phyloP scores from a whole-genome alignment of 768 basidiomycete species.

The Cubamyces lactineus region DNA sequence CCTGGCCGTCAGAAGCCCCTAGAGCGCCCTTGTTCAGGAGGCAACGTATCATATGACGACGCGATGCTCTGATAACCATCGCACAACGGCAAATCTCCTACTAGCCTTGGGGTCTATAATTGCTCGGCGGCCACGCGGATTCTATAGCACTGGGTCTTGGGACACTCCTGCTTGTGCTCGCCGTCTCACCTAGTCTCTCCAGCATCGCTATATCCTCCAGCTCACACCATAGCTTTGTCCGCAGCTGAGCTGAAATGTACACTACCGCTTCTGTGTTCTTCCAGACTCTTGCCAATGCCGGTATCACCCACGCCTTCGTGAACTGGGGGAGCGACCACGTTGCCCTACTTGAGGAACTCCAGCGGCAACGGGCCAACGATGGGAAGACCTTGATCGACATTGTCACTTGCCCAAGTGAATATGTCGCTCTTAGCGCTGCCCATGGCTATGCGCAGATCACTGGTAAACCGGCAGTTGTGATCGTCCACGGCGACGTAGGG shows the following conservation, averaged over 20 bases:
- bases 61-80: no score
- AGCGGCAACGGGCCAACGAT: conserved; percentile 49
- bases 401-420: conserved; percentile 74
- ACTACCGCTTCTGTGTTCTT: conserved; percentile 69
- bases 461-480: conserved; percentile 69
- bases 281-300: conserved; percentile 53
- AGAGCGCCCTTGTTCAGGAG: no score
- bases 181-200: no score
- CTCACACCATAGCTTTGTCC: no score
- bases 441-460: conserved; percentile 72
- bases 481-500: conserved; percentile 75
- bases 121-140: no score
- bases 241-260: conserved; percentile 31
- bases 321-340: conserved; percentile 84
- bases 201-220: no score
- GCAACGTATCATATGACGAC: no score
- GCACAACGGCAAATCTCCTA: no score
- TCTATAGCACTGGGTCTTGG: no score
- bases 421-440: conserved; percentile 73
- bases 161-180: no score
- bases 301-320: conserved; percentile 70
- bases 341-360: conserved; percentile 69
- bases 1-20: no score
- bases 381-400: conserved; percentile 49
- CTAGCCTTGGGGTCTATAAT: no score